Conservation (phyloP, 192 early-diverging fungal genomes). For the Geranomyces michiganensis region DNA sequence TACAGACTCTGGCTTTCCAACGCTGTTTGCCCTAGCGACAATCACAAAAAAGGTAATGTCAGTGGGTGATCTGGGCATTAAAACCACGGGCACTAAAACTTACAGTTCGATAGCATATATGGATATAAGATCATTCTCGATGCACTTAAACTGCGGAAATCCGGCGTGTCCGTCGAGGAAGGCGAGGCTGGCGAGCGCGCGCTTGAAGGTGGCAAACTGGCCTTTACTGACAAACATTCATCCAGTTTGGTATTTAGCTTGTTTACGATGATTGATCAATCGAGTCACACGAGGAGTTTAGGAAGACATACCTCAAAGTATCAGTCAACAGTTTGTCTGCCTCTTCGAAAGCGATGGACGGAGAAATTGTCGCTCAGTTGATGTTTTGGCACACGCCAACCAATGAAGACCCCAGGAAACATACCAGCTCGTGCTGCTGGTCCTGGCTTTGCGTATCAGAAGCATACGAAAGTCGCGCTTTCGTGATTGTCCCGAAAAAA, state of each 20-base stretch:
- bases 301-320: background rate
- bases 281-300: background rate
- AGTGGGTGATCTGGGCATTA: background rate
- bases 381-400: background rate
- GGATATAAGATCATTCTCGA: constrained; percentile 21
- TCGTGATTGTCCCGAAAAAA: constrained; percentile 4
- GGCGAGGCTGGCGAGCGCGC: constrained; percentile 5
- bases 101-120: constrained; percentile 27
- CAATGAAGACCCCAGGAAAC: background rate
- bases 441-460: constrained; percentile 27
- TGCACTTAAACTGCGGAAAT: constrained; percentile 19
- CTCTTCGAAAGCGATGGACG: constrained; percentile 8
- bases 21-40: background rate
- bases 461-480: constrained; percentile 20
- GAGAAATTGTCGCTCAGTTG: background rate
- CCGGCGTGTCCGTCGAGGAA: constrained; percentile 29
- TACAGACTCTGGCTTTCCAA: background rate
- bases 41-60: background rate
- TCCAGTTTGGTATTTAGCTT: background rate
- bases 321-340: constrained; percentile 22
- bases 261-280: too few relatives aligned
- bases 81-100: background rate
- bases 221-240: constrained; percentile 9
- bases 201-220: constrained; percentile 24
- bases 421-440: constrained; percentile 27